These are phyloP conservation scores for Apophysomyces ossiformis DNA, from an alignment of 371 early-diverging fungal genomes.

Conservation along the genomic window DNA sequence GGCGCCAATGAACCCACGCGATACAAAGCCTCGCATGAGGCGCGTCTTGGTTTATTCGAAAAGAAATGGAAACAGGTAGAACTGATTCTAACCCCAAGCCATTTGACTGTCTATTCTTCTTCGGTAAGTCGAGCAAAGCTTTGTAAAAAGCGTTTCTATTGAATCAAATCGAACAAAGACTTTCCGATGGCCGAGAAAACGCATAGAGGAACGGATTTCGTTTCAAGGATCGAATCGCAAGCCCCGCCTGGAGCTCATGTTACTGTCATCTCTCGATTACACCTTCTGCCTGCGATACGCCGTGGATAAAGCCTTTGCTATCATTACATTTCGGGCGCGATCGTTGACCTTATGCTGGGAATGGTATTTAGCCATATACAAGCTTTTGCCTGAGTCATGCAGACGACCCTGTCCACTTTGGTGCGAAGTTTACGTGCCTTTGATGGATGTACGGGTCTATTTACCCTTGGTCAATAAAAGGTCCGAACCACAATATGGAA, in stretches of 20 bases:
- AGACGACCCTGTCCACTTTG: slow-evolving; percentile 33
- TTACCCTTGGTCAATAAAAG: slow-evolving; percentile 31
- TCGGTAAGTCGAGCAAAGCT: slow-evolving; percentile 30
- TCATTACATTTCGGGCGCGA: slow-evolving; percentile 40
- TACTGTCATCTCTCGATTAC: slow-evolving; percentile 48
- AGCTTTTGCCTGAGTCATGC: slow-evolving; percentile 28
- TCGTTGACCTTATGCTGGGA: slow-evolving; percentile 39
- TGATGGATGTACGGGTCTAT: slow-evolving; percentile 33
- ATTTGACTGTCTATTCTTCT: slow-evolving; percentile 27
- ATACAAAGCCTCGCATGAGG: slow-evolving; percentile 39
- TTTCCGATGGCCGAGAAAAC: slow-evolving; percentile 37
- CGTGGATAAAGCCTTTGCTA: slow-evolving; percentile 4
- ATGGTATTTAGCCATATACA: slow-evolving; percentile 53
- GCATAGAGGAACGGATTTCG: slow-evolving; percentile 28
- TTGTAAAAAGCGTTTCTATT: neutral
- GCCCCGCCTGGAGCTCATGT: slow-evolving; percentile 21
- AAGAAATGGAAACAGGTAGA: slow-evolving; percentile 45
- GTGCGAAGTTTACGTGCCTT: slow-evolving; percentile 49
- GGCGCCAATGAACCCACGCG: slow-evolving; percentile 27
- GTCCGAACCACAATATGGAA: slow-evolving; percentile 24
- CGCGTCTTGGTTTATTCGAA: slow-evolving; percentile 21
- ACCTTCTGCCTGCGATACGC: slow-evolving; percentile 39
- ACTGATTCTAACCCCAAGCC: slow-evolving; percentile 25
- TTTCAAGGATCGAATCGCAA: slow-evolving; percentile 22
- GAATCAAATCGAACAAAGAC: slow-evolving; percentile 18